Evolutionary conservation across 2,329 filamentous ascomycete species (phyloP), one percentile per base, ranked within the genome.

Genomic region (Fusarium nisikadoi): DNA sequence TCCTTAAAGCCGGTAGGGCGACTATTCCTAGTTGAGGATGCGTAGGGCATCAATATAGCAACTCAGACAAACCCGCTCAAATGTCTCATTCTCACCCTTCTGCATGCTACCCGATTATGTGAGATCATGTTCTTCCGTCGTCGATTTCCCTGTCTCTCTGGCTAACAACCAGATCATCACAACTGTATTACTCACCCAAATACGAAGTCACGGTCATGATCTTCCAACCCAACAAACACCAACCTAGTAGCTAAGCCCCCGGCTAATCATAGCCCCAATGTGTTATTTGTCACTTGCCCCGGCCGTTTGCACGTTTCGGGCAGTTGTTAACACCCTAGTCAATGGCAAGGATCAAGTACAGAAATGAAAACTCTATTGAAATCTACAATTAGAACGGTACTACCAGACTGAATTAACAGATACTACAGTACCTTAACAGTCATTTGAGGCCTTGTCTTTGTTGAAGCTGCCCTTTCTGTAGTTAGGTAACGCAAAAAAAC

Each of bases 201-300:
- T 20, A 27, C 38, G 38, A 33, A 33, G 36, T 19, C 11, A 19
- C 36, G 25, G 33, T 35, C 36, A 31, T 54, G 38, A n/a, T 39
- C 60, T 65, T 53, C 54, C 31, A 47, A 31, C n/a, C 61, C 61
- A 47, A 58, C 31, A 45, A 35, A 17, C 6, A 49, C 41, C 33
- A 45, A 38, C 27, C 55, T 53, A 36, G 31, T 49, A 55, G 49
- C 73, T 74, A 68, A 75, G 71, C 69, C 73, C 42, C 57, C n/a
- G 45, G 73, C 67, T 70, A 49, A 67, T 68, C 56, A 70, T 61
- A 62, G 56, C 56, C 42, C 53, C 38, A 36, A 31, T 46, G 35
- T 56, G 27, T 45, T 52, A 25, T 20, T 33, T 47, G 45, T 62
- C 63, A 46, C 47, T 36, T 25, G 16, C 23, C 41, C 38, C 33